Evolutionary conservation across 805 yeast genomes (phyloP).

Genomic region (Monosporozyma yasuniensis): DNA sequence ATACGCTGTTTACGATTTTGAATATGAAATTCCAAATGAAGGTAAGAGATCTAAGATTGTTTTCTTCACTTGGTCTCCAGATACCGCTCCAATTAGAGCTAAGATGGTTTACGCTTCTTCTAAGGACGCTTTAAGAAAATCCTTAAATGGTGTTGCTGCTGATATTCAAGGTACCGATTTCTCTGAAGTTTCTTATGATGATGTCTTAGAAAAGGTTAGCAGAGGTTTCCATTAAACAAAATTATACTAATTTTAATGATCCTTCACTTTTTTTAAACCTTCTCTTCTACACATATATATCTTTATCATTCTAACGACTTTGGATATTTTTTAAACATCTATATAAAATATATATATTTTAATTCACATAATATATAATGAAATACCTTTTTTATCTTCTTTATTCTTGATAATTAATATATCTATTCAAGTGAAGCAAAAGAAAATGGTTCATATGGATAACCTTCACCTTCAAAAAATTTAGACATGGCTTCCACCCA

Average conservation of each 20-base stretch:
- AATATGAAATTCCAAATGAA: slow-evolving; percentile 85
- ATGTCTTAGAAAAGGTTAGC: slow-evolving; percentile 80
- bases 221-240: slow-evolving; percentile 48
- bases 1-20: slow-evolving; percentile 95
- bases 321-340: background rate
- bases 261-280: background rate
- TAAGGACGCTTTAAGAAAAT: slow-evolving; percentile 94
- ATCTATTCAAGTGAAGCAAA: slow-evolving; percentile 32
- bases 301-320: background rate
- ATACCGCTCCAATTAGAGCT: slow-evolving; percentile 87
- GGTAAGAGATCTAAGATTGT: slow-evolving; percentile 82
- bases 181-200: slow-evolving; percentile 91
- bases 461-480: slow-evolving; percentile 95
- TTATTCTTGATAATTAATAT: background rate
- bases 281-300: background rate
- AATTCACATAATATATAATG: background rate
- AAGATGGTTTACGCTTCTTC: slow-evolving; percentile 99
- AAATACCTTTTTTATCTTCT: background rate
- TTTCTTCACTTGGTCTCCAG: slow-evolving; percentile 91
- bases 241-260: background rate
- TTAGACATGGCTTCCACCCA: slow-evolving; percentile 99
- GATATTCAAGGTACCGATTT: slow-evolving; percentile 98
- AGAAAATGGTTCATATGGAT: slow-evolving; percentile 80
- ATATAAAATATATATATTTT: background rate
- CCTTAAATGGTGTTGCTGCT: slow-evolving; percentile 86